Base-by-base conservation (phyloP, 1,284 basidiomycete genomes). In the Heterobasidion occidentale region DNA sequence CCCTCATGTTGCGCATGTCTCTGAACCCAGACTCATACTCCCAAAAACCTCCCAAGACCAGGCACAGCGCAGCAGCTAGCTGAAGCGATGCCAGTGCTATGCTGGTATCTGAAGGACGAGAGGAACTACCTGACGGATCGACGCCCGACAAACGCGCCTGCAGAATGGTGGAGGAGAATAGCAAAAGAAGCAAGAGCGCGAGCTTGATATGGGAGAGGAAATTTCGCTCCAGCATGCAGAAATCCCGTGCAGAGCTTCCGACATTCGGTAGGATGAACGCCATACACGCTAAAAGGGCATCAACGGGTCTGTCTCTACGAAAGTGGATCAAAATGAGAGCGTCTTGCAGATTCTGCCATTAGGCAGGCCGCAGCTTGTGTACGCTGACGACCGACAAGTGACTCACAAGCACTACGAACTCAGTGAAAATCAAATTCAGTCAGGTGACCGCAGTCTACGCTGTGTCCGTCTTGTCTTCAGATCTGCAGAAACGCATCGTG, bases 11-110 rank as follows among this genome's bases (percentile, higher is more conserved):
- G 54, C 77, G 71, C 62, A 88, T 67, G 64, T 84, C 83, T 63
- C 72, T 69, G 53, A 75, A 79, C 3, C 80, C 80, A 56, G 71
- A 75, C 58, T 78, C 76, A 61, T 86, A 89, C 68, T 86, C 83
- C 80, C 80, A 87, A 34, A 74, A 59, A 0, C 84, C 86, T 2
- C 78, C 83, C 9, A 65, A 67, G 17, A 88, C 74, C 15, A 78
- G 77, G n/a, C 73, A 69, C 12, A 86, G 57, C 7, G 85, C 78
- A 12, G 81, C 79, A 15, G 57, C 60, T 8, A 69, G 54, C 50
- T 70, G 65, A 12, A 73, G 55, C 3, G 65, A 58, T 1, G 70
- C 70, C 14, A 73, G 54, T 35, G 68, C 63, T 17, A 70, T 53
- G 7, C 61, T 60, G 7, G 11, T 38, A 36, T 17, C 34, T 9